Evolutionary conservation across 1,139 yeast species (phyloP).

Genomic region (Candida mesenterica): DNA sequence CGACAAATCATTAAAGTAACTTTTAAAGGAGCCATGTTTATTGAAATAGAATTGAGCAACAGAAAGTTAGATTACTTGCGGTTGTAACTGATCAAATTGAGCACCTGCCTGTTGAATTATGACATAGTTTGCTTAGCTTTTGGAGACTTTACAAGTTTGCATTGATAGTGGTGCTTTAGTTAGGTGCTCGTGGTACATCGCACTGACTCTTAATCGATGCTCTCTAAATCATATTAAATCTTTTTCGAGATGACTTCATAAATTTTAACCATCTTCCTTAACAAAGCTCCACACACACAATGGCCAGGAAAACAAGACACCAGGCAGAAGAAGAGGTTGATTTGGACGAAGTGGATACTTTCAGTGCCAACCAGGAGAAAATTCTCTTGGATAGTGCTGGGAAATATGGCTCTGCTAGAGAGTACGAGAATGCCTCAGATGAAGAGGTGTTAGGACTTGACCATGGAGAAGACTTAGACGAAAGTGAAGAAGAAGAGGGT

Average conservation of each 20-base stretch:
- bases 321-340: constrained; percentile 18
- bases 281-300: neutral
- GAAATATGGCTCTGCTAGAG: constrained; percentile 30
- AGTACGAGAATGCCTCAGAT: constrained; percentile 42
- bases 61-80: too few species aligned
- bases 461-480: constrained; percentile 24
- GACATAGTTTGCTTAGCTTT: too few species aligned
- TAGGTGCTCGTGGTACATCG: too few species aligned
- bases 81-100: too few species aligned
- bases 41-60: too few species aligned
- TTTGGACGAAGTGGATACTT: constrained; percentile 69
- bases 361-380: constrained; percentile 65
- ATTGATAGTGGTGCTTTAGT: too few species aligned
- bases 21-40: too few species aligned
- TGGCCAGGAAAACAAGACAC: constrained; percentile 1
- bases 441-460: constrained; percentile 48
- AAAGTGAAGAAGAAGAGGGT: constrained; percentile 33
- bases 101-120: too few species aligned
- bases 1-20: too few species aligned
- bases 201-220: too few species aligned
- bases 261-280: neutral
- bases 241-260: constrained; percentile 3
- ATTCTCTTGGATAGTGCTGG: constrained; percentile 61
- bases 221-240: constrained; percentile 4
- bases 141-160: too few species aligned